Conservation (phyloP, 441 rosid genomes). For the Populus hybrid region DNA sequence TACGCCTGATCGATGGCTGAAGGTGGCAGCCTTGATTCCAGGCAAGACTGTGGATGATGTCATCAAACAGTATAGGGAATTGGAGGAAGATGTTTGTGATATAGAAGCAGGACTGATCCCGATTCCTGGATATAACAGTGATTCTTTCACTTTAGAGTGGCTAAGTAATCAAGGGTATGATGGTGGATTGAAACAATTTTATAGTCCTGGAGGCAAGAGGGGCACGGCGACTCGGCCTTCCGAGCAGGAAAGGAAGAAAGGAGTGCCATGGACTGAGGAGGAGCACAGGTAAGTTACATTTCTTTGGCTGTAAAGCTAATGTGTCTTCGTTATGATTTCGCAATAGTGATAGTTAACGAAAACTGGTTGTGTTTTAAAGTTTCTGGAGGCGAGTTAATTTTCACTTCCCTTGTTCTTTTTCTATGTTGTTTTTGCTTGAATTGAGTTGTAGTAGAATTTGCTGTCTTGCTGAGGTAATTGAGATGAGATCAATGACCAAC, state of each 20-base stretch:
- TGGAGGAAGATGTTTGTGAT: conserved; percentile 88
- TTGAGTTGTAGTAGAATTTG: neutral
- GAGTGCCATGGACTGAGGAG: conserved; percentile 97
- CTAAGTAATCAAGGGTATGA: conserved; percentile 39
- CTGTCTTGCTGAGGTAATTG: neutral
- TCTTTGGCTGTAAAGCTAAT: neutral
- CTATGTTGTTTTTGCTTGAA: neutral
- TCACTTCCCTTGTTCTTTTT: neutral
- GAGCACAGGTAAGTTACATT: conserved; percentile 67
- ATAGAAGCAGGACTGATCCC: conserved; percentile 94
- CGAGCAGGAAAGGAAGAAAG: conserved; percentile 94
- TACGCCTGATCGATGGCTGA: conserved; percentile 83
- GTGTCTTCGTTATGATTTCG: neutral
- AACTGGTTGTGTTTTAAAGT: neutral
- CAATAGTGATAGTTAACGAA: neutral
- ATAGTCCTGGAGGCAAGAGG: conserved; percentile 62
- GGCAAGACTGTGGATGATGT: conserved; percentile 91
- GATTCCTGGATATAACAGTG: conserved; percentile 67
- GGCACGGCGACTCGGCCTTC: conserved; percentile 48
- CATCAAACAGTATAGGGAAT: conserved; percentile 79
- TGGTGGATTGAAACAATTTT: conserved; percentile 51
- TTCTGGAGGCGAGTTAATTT: neutral
- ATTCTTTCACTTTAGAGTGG: conserved; percentile 88
- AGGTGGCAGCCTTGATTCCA: conserved; percentile 83
- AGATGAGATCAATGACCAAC: neutral